Percentiles rank a stretch among this genome's conserved stretches.
These are phyloP conservation scores for Peronospora destructor DNA, from an alignment of 352 stramenopile genomes.

Conservation along the genomic window DNA sequence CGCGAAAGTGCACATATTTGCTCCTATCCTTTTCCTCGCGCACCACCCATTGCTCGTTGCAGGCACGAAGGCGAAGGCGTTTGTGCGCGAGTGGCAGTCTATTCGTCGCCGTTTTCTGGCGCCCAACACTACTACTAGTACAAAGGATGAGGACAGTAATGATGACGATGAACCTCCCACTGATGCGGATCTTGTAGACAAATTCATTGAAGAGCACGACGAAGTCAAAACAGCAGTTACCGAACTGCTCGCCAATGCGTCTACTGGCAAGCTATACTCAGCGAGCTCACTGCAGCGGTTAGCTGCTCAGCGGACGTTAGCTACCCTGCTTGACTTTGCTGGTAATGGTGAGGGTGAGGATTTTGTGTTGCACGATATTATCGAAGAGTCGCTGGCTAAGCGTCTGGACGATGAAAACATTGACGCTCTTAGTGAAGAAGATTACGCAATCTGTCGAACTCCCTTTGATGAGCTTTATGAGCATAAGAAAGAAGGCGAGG, in stretches of 20 bases:
- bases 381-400: constrained; percentile 53
- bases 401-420: constrained; percentile 47
- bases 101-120: constrained; percentile 58
- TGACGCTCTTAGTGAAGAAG: constrained; percentile 42
- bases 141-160: constrained; percentile 31
- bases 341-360: constrained; percentile 75
- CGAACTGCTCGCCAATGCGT: constrained; percentile 36
- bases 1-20: constrained; percentile 43
- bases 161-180: constrained; percentile 45
- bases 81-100: constrained; percentile 59
- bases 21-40: constrained; percentile 42
- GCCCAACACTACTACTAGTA: constrained; percentile 1
- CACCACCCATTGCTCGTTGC: constrained; percentile 75
- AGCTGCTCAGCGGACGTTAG: constrained; percentile 59
- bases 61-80: constrained; percentile 40
- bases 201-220: constrained; percentile 68
- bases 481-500: constrained; percentile 38
- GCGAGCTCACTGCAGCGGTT: constrained; percentile 39
- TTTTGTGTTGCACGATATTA: constrained; percentile 60
- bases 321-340: constrained; percentile 69
- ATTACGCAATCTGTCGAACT: constrained; percentile 55
- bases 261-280: constrained; percentile 53
- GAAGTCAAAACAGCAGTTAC: constrained; percentile 51
- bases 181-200: constrained; percentile 57
- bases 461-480: constrained; percentile 73